Conservation (phyloP, 2,329 filamentous ascomycete species). For the Myriosclerotinia duriaeana region DNA sequence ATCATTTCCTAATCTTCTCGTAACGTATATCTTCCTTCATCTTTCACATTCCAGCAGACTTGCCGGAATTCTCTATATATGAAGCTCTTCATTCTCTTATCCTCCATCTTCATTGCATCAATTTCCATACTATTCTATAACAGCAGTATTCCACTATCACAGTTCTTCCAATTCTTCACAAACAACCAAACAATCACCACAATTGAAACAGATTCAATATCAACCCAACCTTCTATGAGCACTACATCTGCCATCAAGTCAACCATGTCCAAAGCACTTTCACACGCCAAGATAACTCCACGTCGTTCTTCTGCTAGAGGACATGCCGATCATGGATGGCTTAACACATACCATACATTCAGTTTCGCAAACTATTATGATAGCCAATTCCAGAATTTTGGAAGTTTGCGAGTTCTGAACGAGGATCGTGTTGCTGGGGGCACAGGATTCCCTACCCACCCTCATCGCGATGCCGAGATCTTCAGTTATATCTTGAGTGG, state of each 20-base stretch:
- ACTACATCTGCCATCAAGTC: slow-evolving; percentile 40
- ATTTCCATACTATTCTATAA: slow-evolving; percentile 36
- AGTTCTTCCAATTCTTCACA: slow-evolving; percentile 32
- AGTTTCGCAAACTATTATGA: slow-evolving; percentile 29
- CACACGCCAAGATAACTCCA: slow-evolving; percentile 70
- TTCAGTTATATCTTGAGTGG: slow-evolving; percentile 85
- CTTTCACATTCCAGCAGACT: slow-evolving; percentile 26
- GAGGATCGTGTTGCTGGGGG: slow-evolving; percentile 77
- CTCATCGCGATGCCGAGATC: slow-evolving; percentile 84
- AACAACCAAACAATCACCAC: slow-evolving; percentile 8
- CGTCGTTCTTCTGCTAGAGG: slow-evolving; percentile 72
- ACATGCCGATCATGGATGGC: slow-evolving; percentile 81
- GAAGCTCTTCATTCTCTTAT: slow-evolving; percentile 39
- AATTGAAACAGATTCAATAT: slow-evolving; percentile 20
- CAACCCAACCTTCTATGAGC: slow-evolving; percentile 32
- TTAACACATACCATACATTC: slow-evolving; percentile 63
- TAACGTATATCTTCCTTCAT: slow-evolving; percentile 31
- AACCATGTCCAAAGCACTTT: slow-evolving; percentile 62
- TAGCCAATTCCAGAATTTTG: slow-evolving; percentile 58
- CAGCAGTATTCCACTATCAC: slow-evolving; percentile 34
- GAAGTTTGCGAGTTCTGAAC: slow-evolving; percentile 79
- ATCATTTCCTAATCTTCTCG: slow-evolving; percentile 21
- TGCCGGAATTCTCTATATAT: slow-evolving; percentile 37
- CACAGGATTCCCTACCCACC: slow-evolving; percentile 80
- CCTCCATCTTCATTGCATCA: slow-evolving; percentile 39